These are phyloP conservation scores for Xerocomus brunneocitrinus DNA, from an alignment of 768 basidiomycete genomes.

Conservation along the genomic window DNA sequence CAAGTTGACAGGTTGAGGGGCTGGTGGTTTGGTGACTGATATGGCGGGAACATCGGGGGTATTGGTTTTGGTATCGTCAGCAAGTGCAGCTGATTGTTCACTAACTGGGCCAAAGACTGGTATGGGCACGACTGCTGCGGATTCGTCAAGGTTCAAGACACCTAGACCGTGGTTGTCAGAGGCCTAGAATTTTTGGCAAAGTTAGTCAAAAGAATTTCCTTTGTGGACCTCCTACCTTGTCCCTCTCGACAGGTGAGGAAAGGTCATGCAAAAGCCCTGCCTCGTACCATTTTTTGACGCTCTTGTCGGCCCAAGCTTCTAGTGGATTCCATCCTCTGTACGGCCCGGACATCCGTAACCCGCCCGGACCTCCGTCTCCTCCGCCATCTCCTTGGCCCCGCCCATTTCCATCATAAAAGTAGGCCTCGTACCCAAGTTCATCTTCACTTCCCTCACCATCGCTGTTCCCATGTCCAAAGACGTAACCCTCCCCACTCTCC, in stretches of 20 bases:
- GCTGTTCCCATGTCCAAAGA: slow-evolving; percentile 53
- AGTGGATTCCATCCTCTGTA: slow-evolving; percentile 91
- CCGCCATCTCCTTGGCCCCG: slow-evolving; percentile 76
- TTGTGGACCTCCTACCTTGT: slow-evolving; percentile 37
- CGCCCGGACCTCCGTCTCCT: slow-evolving; percentile 66
- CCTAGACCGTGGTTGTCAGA: slow-evolving; percentile 44
- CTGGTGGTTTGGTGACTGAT: slow-evolving; percentile 65
- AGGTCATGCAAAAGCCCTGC: slow-evolving; percentile 62
- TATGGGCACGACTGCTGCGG: slow-evolving; percentile 58
- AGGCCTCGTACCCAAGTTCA: slow-evolving; percentile 79
- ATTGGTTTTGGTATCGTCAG: slow-evolving; percentile 21
- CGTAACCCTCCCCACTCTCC: slow-evolving; percentile 85
- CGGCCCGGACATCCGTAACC: slow-evolving; percentile 73
- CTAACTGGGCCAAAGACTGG: slow-evolving; percentile 46
- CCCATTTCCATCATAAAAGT: slow-evolving; percentile 78
- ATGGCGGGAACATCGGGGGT: slow-evolving; percentile 45
- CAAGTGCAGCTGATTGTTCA: slow-evolving; percentile 19
- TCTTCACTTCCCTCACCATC: slow-evolving; percentile 80
- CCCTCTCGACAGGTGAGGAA: slow-evolving; percentile 37
- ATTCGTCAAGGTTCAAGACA: slow-evolving; percentile 38
- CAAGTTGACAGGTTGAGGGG: slow-evolving; percentile 63
- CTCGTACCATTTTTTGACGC: slow-evolving; percentile 82
- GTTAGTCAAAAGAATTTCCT: slow-evolving; percentile 14
- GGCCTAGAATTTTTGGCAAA: slow-evolving; percentile 26
- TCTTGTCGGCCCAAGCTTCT: slow-evolving; percentile 91